phyloP scores from a whole-genome alignment of 805 yeast genomes.

The Saturnispora dispora region DNA sequence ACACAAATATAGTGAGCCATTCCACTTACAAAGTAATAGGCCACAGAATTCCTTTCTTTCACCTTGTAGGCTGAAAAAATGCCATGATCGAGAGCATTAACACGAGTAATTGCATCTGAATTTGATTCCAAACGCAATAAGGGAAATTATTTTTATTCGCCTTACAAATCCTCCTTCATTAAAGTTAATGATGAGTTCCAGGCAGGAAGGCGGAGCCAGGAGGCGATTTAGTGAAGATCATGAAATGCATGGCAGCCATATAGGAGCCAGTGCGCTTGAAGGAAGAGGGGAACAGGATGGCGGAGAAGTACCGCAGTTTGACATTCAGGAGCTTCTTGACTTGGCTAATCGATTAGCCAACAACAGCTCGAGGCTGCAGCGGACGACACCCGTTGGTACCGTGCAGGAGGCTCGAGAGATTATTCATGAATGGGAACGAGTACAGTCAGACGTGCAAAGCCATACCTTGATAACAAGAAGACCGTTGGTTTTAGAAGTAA shows the following conservation, averaged over 20 bases:
- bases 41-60: too few species aligned
- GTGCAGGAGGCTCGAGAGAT: background rate
- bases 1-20: too few species aligned
- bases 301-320: background rate
- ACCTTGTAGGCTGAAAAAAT: too few species aligned
- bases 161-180: background rate
- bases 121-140: background rate
- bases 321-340: background rate
- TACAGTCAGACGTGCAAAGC: background rate
- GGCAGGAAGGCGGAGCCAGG: background rate
- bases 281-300: background rate
- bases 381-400: constrained; percentile 2
- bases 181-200: background rate
- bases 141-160: background rate
- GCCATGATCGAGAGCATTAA: background rate
- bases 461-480: background rate
- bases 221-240: background rate
- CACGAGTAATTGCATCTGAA: background rate
- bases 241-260: background rate
- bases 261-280: background rate
- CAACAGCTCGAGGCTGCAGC: background rate
- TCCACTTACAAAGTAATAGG: too few species aligned
- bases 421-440: background rate
- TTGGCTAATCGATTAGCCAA: background rate
- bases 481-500: background rate